These are phyloP conservation scores for Xylaria acuta DNA, from an alignment of 495 filamentous ascomycete species.

Conservation along the genomic window DNA sequence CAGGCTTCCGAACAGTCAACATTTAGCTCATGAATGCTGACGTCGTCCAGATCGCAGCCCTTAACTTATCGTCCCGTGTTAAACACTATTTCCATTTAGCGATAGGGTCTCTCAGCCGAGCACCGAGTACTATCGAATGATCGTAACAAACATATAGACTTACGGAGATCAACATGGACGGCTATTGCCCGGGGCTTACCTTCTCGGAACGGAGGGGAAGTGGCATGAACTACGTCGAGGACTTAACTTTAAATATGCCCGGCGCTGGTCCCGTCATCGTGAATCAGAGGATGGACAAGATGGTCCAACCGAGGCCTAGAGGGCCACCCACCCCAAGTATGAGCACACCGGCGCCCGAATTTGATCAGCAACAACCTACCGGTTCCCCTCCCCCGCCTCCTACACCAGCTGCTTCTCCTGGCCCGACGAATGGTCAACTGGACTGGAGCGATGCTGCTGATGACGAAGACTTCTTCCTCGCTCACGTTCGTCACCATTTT, in stretches of 20 bases:
- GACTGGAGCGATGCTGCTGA: constrained; percentile 60
- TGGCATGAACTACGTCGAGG: constrained; percentile 46
- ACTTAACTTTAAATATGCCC: constrained; percentile 52
- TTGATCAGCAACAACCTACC: constrained; percentile 55
- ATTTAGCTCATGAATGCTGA: constrained; percentile 8
- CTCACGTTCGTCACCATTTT: constrained; percentile 58
- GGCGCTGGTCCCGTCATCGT: constrained; percentile 37
- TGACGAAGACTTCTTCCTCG: constrained; percentile 59
- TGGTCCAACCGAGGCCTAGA: constrained; percentile 52
- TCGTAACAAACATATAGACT: not conserved
- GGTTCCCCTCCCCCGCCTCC: constrained; percentile 63
- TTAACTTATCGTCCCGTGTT: not conserved
- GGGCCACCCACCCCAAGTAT: constrained; percentile 64
- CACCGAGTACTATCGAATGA: constrained; percentile 22
- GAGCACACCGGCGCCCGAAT: constrained; percentile 62
- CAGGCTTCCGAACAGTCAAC: not conserved
- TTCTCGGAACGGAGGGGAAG: constrained; percentile 55
- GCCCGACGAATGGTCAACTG: constrained; percentile 56
- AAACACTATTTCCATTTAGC: not conserved
- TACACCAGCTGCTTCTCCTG: constrained; percentile 63
- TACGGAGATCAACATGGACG: constrained; percentile 40
- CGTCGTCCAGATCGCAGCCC: constrained; percentile 6
- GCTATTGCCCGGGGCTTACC: constrained; percentile 47
- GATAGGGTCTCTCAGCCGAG: constrained; percentile 1
- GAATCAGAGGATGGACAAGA: constrained; percentile 53